Conservation (phyloP, 1,284 basidiomycete genomes). For the Moniliophthora roreri region DNA sequence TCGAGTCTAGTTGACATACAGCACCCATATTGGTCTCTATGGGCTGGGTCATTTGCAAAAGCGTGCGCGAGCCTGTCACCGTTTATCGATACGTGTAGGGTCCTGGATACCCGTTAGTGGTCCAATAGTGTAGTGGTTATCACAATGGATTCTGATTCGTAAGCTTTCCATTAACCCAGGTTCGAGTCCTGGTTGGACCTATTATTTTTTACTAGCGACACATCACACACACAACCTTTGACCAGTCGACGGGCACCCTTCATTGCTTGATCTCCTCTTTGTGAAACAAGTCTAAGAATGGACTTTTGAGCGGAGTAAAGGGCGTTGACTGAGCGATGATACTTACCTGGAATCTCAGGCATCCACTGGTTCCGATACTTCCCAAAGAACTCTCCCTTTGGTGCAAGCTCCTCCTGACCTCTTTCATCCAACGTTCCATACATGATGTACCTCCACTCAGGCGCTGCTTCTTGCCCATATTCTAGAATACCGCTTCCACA, state of each 20-base stretch:
- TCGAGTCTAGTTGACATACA: too few species aligned
- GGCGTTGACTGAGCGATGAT: too few species aligned
- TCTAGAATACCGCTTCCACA: constrained; percentile 8
- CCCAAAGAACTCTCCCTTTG: constrained; percentile 8
- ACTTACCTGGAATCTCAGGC: constrained; percentile 7
- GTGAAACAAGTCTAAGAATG: background rate
- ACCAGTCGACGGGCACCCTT: too few species aligned
- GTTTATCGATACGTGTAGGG: too few species aligned
- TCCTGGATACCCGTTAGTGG: too few species aligned
- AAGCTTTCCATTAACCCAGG: constrained; percentile 5
- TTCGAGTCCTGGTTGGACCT: constrained; percentile 6
- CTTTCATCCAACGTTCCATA: constrained; percentile 3
- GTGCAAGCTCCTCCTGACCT: constrained; percentile 8
- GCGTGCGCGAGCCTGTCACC: too few species aligned
- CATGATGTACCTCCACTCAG: constrained; percentile 6
- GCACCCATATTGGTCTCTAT: too few species aligned
- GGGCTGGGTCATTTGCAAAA: too few species aligned
- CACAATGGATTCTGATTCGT: constrained; percentile 4
- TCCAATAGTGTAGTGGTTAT: constrained; percentile 6
- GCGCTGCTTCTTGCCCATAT: constrained; percentile 3
- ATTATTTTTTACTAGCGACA: background rate
- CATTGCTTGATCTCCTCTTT: constrained; percentile 3
- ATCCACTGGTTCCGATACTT: constrained; percentile 6
- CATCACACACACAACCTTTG: too few species aligned
- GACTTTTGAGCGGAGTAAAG: background rate